These are phyloP conservation scores for Heracleum sosnowskyi DNA, from an alignment of 129 eudicot species.

Conservation along the genomic window DNA sequence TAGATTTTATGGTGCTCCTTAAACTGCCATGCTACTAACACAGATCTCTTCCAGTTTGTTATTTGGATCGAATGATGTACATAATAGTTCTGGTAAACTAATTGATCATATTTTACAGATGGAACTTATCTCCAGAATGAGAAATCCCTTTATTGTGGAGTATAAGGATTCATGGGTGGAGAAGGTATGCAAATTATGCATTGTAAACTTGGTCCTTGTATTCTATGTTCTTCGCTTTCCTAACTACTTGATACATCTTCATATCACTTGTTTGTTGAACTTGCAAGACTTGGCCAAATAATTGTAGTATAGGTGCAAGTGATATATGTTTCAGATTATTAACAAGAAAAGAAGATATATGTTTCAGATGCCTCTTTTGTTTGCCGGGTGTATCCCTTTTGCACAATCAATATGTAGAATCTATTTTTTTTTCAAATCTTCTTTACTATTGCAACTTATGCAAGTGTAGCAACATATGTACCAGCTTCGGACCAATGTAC, in stretches of 20 bases:
- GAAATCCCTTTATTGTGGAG: conserved; percentile 91
- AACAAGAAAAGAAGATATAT: background rate
- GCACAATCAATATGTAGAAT: background rate
- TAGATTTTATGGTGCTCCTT: background rate
- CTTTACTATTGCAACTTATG: background rate
- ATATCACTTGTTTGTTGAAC: background rate
- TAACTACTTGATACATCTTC: background rate
- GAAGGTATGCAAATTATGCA: conserved; percentile 41
- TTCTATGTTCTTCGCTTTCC: background rate
- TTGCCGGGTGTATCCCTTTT: background rate
- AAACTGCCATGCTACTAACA: background rate
- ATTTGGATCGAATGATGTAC: background rate
- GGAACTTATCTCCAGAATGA: conserved; percentile 87
- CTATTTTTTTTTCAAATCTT: background rate
- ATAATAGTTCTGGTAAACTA: background rate
- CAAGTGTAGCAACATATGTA: background rate
- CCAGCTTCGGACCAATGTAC: background rate
- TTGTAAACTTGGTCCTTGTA: background rate
- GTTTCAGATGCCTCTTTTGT: background rate
- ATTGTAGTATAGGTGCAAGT: background rate
- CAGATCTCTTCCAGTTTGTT: background rate
- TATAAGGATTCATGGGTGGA: conserved; percentile 99
- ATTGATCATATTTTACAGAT: conserved; percentile 37
- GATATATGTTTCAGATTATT: background rate
- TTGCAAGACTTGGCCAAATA: background rate